Base-by-base conservation (phyloP, 768 basidiomycete genomes). In the Amanita phalloides region DNA sequence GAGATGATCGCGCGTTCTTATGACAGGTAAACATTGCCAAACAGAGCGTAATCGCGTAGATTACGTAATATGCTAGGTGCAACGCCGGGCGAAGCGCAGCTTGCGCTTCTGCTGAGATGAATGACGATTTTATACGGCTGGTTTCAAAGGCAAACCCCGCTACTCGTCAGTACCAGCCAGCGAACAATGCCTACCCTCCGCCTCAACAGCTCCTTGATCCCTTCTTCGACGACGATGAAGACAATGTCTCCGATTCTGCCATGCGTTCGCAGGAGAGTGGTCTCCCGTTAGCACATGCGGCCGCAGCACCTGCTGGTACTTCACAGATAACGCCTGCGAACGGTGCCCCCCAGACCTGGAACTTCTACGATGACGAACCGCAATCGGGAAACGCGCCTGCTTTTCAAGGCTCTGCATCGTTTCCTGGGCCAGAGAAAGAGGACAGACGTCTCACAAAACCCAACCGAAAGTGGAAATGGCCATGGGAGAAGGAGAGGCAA, bases 161-260 rank as follows among this genome's bases (percentile, higher is more conserved):
- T 37, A 58, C 76, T 51, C 68, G 72, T 52, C 67, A 65, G 56
- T 76, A 76, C 58, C 73, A 71, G 51, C 72, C 77, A 54, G 72
- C 82, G 11, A 72, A 72, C 62, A 68, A 70, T 60, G 74, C 76
- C 48, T 84, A 86, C 62, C 82, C 84, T 13, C 82, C 84, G 21
- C 3, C 20, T 20, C 72, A 74, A 53, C 73, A 77, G 62, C 65
- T 74, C 54, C 71, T 91, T 67, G 89, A 91, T 66, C 88, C 86
- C n/a, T 91, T 91, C 65, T 91, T 91, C 66, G 85, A 88, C 64
- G 89, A 90, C 63, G 86, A 85, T 50, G 84, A 86, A 56, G 86
- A 89, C 49, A 79, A 83, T 54, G 59, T 71, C 28, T 78, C 81
- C 13, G 83, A 85, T 65, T 81, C 82, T 17, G 79, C 78, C n/a